phyloP scores from a whole-genome alignment of 202 grass and related monocot species.

The Carex sylvatica region DNA sequence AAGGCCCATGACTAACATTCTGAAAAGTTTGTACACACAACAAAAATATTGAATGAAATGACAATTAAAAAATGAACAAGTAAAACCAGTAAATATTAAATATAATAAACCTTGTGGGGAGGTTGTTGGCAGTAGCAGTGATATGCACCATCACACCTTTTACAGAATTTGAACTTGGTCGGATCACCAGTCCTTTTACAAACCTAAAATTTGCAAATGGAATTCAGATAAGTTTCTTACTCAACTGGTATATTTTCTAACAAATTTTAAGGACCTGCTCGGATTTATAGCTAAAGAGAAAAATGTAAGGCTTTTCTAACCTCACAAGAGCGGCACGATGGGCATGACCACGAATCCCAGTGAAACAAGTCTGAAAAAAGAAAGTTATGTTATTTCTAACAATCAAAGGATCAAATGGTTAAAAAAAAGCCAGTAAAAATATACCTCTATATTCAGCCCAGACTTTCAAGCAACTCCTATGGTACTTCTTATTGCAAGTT shows the following conservation, averaged over 20 bases:
- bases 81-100: not conserved
- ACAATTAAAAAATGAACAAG: not conserved
- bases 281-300: constrained; percentile 7
- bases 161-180: constrained; percentile 98
- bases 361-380: constrained; percentile 86
- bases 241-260: constrained; percentile 2
- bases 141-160: constrained; percentile 95
- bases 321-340: constrained; percentile 87
- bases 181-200: constrained; percentile 90
- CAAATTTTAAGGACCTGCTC: not conserved
- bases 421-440: not conserved
- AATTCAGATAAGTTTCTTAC: not conserved
- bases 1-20: constrained; percentile 92
- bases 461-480: constrained; percentile 82
- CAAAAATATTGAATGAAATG: not conserved
- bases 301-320: constrained; percentile 35
- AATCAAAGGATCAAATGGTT: constrained; percentile 12
- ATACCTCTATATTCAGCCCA: constrained; percentile 92
- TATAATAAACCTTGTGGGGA: constrained; percentile 77
- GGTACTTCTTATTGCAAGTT: constrained; percentile 86
- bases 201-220: constrained; percentile 44
- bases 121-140: constrained; percentile 99
- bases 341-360: constrained; percentile 79
- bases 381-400: constrained; percentile 17
- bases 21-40: constrained; percentile 33